Evolutionary conservation across 164 flowering plant species (phyloP).

Genomic region (Brasenia schreberi): DNA sequence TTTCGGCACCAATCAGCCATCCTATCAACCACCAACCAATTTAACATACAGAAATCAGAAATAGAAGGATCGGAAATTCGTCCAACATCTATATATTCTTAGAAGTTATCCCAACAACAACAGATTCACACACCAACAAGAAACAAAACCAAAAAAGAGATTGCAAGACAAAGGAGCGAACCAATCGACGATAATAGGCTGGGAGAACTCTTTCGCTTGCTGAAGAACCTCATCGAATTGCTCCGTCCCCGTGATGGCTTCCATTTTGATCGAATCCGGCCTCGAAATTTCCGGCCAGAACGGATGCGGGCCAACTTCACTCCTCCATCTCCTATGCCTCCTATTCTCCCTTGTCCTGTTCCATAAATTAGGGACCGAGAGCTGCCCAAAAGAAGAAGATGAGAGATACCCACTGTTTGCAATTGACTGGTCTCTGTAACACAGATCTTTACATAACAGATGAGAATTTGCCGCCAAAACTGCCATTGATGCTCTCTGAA

Average conservation of each 20-base stretch:
- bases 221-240: conserved; percentile 55
- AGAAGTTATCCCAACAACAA: not conserved
- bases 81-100: not conserved
- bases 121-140: conserved; percentile 1
- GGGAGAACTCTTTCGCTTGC: conserved; percentile 39
- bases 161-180: conserved; percentile 10
- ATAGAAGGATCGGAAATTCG: not conserved
- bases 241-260: conserved; percentile 43
- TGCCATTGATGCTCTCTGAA: conserved; percentile 26
- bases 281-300: conserved; percentile 46
- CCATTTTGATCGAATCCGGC: conserved; percentile 56
- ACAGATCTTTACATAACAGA: conserved; percentile 31
- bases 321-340: conserved; percentile 17
- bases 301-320: conserved; percentile 18
- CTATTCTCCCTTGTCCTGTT: conserved; percentile 7
- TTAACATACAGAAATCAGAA: not conserved
- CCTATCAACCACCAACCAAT: conserved; percentile 21
- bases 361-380: not conserved
- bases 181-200: conserved; percentile 81
- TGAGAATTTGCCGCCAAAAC: conserved; percentile 48
- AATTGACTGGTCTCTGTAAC: conserved; percentile 7
- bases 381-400: conserved; percentile 7
- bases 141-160: not conserved
- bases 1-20: conserved; percentile 95
- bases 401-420: conserved; percentile 12